Percentiles rank a stretch among this genome's conserved stretches.
phyloP scores from a whole-genome alignment of 2,329 filamentous ascomycete genomes.

The Trichoderma sp. region DNA sequence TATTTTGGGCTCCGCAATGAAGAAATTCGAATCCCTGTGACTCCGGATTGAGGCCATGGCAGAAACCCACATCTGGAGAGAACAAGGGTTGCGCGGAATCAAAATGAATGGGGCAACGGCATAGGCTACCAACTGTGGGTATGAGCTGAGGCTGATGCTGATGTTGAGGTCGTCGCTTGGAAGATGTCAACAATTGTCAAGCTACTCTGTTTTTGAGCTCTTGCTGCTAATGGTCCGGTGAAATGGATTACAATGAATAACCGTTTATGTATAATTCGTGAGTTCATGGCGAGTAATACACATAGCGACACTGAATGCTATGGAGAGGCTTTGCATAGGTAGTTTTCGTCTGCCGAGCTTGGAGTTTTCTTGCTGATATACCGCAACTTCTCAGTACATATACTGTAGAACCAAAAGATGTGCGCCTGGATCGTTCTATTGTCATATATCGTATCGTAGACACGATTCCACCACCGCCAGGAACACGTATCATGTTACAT shows the following conservation, averaged over 20 bases:
- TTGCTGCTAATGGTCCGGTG: background rate
- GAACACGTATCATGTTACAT: constrained; percentile 17
- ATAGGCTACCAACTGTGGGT: background rate
- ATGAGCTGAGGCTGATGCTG: background rate
- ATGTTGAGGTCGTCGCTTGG: background rate
- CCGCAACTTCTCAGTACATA: background rate
- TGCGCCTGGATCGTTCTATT: background rate
- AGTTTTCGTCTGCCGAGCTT: background rate
- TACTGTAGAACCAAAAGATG: background rate
- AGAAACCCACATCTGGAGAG: background rate
- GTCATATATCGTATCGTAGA: background rate
- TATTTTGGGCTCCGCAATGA: constrained; percentile 2
- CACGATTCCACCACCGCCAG: constrained; percentile 1
- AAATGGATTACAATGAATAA: background rate
- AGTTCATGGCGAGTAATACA: background rate
- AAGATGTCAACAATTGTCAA: background rate
- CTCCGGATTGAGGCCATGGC: background rate
- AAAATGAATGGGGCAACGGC: background rate
- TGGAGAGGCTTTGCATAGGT: background rate
- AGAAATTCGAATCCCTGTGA: background rate
- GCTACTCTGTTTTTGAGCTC: background rate
- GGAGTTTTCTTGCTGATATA: background rate
- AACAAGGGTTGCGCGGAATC: background rate
- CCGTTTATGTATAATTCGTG: background rate
- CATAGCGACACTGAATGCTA: background rate